phyloP scores from a whole-genome alignment of 2,329 filamentous ascomycete genomes.

The Botrytis elliptica region DNA sequence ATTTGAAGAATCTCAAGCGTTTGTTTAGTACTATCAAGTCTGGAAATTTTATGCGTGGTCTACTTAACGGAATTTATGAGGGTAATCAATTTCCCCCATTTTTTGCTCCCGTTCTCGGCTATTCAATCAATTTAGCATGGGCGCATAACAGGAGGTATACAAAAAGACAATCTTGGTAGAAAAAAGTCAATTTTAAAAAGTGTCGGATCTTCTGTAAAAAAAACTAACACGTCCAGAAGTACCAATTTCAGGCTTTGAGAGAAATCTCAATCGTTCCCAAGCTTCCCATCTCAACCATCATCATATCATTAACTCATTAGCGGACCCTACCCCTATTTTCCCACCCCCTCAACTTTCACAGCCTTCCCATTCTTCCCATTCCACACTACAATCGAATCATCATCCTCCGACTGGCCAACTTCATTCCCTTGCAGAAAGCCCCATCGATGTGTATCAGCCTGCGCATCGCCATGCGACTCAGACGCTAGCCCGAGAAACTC shows the following conservation, averaged over 20 bases:
- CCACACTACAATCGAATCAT: neutral
- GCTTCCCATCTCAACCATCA: neutral
- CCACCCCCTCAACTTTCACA: neutral
- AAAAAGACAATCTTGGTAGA: neutral
- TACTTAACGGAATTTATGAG: no score
- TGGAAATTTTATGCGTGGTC: no score
- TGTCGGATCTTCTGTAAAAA: rapidly evolving
- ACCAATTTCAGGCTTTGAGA: neutral
- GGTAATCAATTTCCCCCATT: no score
- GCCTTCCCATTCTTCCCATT: neutral
- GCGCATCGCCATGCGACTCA: neutral
- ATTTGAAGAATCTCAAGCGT: no score
- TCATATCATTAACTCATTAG: neutral
- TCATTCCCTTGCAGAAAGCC: neutral
- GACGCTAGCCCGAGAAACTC: neutral
- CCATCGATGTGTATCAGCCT: neutral
- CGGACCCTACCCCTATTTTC: no score
- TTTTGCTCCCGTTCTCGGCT: no score
- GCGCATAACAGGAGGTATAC: neutral
- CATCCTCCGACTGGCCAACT: neutral
- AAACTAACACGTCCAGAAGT: neutral
- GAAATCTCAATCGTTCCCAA: neutral
- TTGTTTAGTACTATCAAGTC: no score
- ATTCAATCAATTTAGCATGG: neutral
- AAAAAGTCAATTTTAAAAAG: neutral